Percentiles rank a stretch among this genome's conserved stretches.
These are phyloP conservation scores for Trypanosoma mega DNA, from an alignment of 208 protist species.

Conservation along the genomic window DNA sequence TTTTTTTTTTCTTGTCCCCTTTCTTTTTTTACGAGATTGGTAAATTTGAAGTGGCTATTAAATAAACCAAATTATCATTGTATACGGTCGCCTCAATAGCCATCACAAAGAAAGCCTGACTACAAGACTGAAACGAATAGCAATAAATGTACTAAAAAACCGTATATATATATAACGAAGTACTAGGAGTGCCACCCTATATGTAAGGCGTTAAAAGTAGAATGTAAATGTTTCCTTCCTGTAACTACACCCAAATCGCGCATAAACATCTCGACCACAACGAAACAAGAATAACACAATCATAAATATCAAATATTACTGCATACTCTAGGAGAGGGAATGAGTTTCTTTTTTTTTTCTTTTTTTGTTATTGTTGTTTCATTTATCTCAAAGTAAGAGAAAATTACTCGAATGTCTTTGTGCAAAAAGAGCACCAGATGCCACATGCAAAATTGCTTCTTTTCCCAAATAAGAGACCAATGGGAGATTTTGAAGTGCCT, in stretches of 20 bases:
- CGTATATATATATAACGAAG: constrained; percentile 20
- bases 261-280: too few relatives aligned
- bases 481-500: constrained; percentile 56
- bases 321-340: neutral
- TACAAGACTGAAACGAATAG: too few relatives aligned
- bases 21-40: constrained; percentile 10
- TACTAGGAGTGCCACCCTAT: constrained; percentile 28
- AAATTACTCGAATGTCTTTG: constrained; percentile 10
- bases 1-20: neutral
- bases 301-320: neutral
- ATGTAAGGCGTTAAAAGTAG: too few relatives aligned
- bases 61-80: too few relatives aligned
- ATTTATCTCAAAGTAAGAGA: constrained; percentile 8
- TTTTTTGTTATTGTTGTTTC: neutral
- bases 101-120: too few relatives aligned
- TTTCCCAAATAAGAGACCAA: constrained; percentile 72
- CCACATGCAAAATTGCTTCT: constrained; percentile 72
- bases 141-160: too few relatives aligned
- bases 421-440: constrained; percentile 74
- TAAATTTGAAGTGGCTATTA: neutral
- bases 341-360: constrained; percentile 19
- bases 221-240: too few relatives aligned
- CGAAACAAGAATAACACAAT: too few relatives aligned
- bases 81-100: too few relatives aligned
- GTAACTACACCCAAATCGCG: too few relatives aligned